Evolutionary conservation across 1,284 basidiomycete species (phyloP).

Genomic region (Takashimella koratensis): DNA sequence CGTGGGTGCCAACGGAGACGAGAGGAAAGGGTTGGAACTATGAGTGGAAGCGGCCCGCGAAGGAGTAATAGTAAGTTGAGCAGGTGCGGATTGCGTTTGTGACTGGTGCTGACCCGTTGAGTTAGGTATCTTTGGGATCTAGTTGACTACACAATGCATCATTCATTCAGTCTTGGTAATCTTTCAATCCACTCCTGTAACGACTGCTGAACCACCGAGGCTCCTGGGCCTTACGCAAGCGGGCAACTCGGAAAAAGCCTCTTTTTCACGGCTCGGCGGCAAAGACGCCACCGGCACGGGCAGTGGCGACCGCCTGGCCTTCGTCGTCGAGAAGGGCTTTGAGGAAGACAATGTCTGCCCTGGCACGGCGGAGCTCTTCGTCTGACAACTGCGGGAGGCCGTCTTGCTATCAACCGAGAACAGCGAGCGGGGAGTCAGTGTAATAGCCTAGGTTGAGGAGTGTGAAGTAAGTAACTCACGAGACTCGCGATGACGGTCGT

Average conservation of each 20-base stretch:
- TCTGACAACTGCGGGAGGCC: not conserved
- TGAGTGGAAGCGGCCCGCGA: conserved; percentile 38
- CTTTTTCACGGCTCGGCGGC: not conserved
- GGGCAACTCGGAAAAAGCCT: too few relatives aligned
- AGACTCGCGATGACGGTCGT: not conserved
- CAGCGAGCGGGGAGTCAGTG: not conserved
- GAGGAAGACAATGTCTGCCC: not conserved
- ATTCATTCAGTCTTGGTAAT: too few relatives aligned
- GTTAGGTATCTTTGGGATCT: too few relatives aligned
- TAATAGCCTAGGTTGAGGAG: not conserved
- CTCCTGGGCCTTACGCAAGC: too few relatives aligned
- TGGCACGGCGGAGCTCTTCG: not conserved
- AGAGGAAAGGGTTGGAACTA: conserved; percentile 47
- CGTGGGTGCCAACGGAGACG: conserved; percentile 47
- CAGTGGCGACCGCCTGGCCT: not conserved
- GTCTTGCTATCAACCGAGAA: not conserved
- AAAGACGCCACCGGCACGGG: not conserved
- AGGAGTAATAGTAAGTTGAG: conserved; percentile 14
- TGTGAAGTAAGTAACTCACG: too few relatives aligned
- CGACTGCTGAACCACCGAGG: too few relatives aligned
- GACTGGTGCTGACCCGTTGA: too few relatives aligned
- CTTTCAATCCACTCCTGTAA: too few relatives aligned
- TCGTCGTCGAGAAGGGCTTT: not conserved
- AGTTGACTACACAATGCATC: too few relatives aligned
- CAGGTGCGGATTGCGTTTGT: too few relatives aligned